phyloP scores from a whole-genome alignment of 768 basidiomycete genomes.

The Suillus decipiens region DNA sequence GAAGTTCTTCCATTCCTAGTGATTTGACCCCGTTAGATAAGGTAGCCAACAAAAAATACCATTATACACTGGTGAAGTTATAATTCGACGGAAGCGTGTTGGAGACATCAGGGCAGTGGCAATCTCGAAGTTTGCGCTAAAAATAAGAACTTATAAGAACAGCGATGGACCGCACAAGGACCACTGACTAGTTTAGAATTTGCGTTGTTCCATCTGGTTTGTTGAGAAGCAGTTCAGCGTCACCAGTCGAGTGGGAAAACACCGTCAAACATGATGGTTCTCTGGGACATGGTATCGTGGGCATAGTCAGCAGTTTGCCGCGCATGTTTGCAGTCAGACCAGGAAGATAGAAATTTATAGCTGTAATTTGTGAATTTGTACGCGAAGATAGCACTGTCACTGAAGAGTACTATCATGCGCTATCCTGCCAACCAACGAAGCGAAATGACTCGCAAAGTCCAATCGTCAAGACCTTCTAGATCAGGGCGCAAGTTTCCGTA shows the following conservation, averaged over 20 bases:
- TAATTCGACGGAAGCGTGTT: neutral
- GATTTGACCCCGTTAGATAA: neutral
- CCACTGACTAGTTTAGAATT: slow-evolving; percentile 1
- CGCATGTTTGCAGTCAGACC: neutral
- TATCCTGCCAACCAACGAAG: neutral
- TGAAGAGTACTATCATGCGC: neutral
- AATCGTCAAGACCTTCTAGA: neutral
- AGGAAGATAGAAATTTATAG: neutral
- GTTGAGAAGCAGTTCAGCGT: neutral
- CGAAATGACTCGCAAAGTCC: neutral
- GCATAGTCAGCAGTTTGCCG: neutral
- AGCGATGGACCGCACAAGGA: neutral
- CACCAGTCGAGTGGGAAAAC: neutral
- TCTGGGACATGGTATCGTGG: neutral
- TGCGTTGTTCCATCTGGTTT: neutral
- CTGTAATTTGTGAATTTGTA: neutral
- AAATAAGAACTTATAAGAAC: neutral
- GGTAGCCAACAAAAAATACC: neutral
- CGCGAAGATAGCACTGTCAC: neutral
- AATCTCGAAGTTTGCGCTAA: slow-evolving; percentile 1
- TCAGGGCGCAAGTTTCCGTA: neutral
- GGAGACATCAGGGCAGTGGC: neutral
- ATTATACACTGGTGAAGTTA: neutral
- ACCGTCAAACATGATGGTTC: neutral
- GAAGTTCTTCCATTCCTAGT: neutral